These are phyloP conservation scores for Lagenidium giganteum DNA, from an alignment of 352 stramenopile species.

Conservation along the genomic window DNA sequence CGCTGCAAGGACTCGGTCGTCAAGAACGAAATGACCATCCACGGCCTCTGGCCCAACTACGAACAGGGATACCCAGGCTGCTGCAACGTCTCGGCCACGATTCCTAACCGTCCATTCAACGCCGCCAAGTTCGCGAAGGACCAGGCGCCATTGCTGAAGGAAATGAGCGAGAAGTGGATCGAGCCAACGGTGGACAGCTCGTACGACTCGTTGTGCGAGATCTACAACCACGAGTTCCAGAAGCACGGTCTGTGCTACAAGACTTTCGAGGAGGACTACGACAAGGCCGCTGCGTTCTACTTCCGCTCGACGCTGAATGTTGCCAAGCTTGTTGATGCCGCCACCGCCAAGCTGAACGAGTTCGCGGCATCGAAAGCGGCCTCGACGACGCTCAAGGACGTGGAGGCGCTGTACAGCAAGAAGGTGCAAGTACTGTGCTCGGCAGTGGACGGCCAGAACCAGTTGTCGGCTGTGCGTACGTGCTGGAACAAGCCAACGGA, in stretches of 20 bases:
- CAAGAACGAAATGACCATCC: constrained; percentile 60
- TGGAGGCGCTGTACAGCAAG: constrained; percentile 47
- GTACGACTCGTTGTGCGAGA: constrained; percentile 66
- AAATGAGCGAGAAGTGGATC: constrained; percentile 62
- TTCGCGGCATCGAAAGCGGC: constrained; percentile 29
- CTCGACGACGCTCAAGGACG: constrained; percentile 13
- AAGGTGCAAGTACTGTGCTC: constrained; percentile 68
- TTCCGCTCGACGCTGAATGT: constrained; percentile 56
- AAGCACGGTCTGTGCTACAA: constrained; percentile 80
- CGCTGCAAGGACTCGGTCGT: constrained; percentile 32
- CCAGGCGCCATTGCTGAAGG: constrained; percentile 36
- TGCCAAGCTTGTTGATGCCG: constrained; percentile 24
- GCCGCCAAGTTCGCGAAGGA: constrained; percentile 31
- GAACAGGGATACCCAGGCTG: constrained; percentile 64
- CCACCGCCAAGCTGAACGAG: constrained; percentile 48
- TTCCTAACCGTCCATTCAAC: constrained; percentile 58
- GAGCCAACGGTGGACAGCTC: constrained; percentile 47
- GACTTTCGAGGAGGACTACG: constrained; percentile 40
- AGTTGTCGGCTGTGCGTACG: constrained; percentile 63
- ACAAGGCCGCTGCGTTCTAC: constrained; percentile 52
- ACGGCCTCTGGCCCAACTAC: constrained; percentile 77
- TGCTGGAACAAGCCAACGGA: constrained; percentile 34
- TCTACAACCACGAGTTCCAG: constrained; percentile 84
- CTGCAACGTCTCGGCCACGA: constrained; percentile 57
- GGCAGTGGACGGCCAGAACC: constrained; percentile 42